These are phyloP conservation scores for Fusarium kyushuense DNA, from an alignment of 2,329 filamentous ascomycete species.

Conservation along the genomic window DNA sequence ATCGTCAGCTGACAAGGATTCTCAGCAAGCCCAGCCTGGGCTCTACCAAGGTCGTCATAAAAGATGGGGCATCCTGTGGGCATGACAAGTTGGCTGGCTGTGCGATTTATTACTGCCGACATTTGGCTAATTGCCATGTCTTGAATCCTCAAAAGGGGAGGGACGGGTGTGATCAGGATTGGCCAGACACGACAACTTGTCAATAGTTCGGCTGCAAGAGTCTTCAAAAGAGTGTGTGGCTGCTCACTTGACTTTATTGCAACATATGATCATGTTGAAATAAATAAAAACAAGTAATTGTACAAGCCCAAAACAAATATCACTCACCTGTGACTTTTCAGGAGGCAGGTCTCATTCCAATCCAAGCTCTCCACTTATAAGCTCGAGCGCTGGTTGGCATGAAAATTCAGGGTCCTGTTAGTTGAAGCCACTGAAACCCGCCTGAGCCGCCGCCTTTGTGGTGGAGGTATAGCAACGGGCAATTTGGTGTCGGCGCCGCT, in stretches of 20 bases:
- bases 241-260: background rate
- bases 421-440: conserved; percentile 25
- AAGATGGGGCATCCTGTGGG: conserved; percentile 1
- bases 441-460: conserved; percentile 3
- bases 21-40: background rate
- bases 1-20: conserved; percentile 24
- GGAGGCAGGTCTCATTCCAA: conserved; percentile 7
- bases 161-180: conserved; percentile 40
- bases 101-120: conserved; percentile 19
- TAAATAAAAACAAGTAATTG: background rate
- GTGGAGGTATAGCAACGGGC: background rate
- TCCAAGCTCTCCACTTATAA: conserved; percentile 3
- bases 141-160: conserved; percentile 31
- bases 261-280: too few relatives aligned
- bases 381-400: background rate
- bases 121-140: conserved; percentile 11
- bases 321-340: conserved; percentile 13
- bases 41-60: conserved; percentile 26
- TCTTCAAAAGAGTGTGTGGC: conserved; percentile 1
- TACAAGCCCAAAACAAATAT: conserved; percentile 7
- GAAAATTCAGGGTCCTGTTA: conserved; percentile 24
- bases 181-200: conserved; percentile 23
- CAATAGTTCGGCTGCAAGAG: conserved; percentile 20
- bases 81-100: background rate
- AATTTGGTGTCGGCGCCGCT: background rate